These are phyloP conservation scores for Lepidopterella palustris DNA, from an alignment of 495 filamentous ascomycete genomes.

Conservation along the genomic window DNA sequence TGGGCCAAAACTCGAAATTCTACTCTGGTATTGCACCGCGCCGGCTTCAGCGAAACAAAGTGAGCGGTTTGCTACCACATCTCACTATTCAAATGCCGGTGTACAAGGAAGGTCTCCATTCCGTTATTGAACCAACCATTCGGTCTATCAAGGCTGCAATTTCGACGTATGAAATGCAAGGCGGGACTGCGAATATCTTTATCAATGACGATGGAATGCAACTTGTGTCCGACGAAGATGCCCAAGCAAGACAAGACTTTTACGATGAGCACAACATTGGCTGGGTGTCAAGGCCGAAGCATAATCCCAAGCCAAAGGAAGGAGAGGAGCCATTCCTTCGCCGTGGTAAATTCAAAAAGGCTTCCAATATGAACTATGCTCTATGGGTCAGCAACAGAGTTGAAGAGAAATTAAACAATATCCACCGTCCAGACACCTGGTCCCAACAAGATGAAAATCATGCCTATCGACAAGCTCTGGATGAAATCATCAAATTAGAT, in stretches of 20 bases:
- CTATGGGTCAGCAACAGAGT: slow-evolving; percentile 53
- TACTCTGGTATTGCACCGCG: slow-evolving; percentile 52
- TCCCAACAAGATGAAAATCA: slow-evolving; percentile 31
- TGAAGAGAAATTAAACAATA: slow-evolving; percentile 48
- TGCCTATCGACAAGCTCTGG: slow-evolving; percentile 27
- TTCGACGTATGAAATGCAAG: slow-evolving; percentile 57
- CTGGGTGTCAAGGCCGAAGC: slow-evolving; percentile 42
- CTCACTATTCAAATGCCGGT: slow-evolving; percentile 71
- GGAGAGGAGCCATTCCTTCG: slow-evolving; percentile 17
- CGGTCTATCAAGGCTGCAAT: slow-evolving; percentile 57
- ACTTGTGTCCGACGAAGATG: slow-evolving; percentile 45
- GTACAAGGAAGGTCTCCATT: slow-evolving; percentile 63
- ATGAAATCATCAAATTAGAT: slow-evolving; percentile 26
- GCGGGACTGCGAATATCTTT: slow-evolving; percentile 47
- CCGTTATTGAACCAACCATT: slow-evolving; percentile 58
- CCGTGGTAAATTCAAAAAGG: slow-evolving; percentile 7
- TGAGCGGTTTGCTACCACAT: slow-evolving; percentile 47
- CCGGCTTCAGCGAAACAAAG: slow-evolving; percentile 41
- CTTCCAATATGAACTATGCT: slow-evolving; percentile 17
- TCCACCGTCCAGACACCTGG: slow-evolving; percentile 30
- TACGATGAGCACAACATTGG: slow-evolving; percentile 40
- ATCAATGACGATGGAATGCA: slow-evolving; percentile 48
- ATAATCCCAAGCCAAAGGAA: slow-evolving; percentile 45
- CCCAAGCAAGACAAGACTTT: slow-evolving; percentile 53
- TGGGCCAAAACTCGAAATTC: slow-evolving; percentile 52